Evolutionary conservation across 1,284 basidiomycete species (phyloP).

Genomic region (Apiotrichum gamsii): DNA sequence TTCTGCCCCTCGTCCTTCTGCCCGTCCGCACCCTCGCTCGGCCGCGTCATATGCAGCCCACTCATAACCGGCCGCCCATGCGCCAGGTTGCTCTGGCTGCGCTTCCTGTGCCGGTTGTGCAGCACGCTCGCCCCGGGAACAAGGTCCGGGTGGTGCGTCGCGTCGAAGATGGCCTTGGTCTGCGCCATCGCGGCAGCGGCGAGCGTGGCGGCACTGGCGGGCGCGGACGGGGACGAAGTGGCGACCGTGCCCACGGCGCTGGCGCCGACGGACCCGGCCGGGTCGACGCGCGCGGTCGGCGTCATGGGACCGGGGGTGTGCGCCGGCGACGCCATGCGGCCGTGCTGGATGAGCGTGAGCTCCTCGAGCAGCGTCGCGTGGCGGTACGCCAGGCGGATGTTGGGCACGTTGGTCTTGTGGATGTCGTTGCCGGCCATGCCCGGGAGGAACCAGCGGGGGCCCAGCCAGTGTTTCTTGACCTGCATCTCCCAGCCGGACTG

Average conservation of each 20-base stretch:
- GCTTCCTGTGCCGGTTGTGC: conserved; percentile 27
- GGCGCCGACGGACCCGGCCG: neutral
- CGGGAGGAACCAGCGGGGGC: conserved; percentile 80
- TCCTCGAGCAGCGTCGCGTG: conserved; percentile 84
- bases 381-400: conserved; percentile 80
- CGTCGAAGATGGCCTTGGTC: conserved; percentile 9
- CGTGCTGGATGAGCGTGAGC: conserved; percentile 49
- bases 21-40: too few species aligned
- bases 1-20: neutral
- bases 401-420: conserved; percentile 95
- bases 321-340: conserved; percentile 22
- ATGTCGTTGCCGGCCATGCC: conserved; percentile 86
- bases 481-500: conserved; percentile 99
- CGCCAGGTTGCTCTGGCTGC: conserved; percentile 12
- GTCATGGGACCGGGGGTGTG: conserved; percentile 31
- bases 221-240: neutral
- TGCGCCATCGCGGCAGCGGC: conserved; percentile 16
- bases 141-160: conserved; percentile 7
- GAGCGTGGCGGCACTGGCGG: too few species aligned
- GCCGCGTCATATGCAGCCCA: neutral
- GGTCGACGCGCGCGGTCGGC: neutral
- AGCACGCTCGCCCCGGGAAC: conserved; percentile 26
- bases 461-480: conserved; percentile 94
- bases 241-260: too few species aligned
- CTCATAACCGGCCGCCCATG: neutral